Percentiles rank a stretch among this genome's conserved stretches.
phyloP scores from a whole-genome alignment of 2,329 filamentous ascomycete genomes.

The Alternaria dauci region DNA sequence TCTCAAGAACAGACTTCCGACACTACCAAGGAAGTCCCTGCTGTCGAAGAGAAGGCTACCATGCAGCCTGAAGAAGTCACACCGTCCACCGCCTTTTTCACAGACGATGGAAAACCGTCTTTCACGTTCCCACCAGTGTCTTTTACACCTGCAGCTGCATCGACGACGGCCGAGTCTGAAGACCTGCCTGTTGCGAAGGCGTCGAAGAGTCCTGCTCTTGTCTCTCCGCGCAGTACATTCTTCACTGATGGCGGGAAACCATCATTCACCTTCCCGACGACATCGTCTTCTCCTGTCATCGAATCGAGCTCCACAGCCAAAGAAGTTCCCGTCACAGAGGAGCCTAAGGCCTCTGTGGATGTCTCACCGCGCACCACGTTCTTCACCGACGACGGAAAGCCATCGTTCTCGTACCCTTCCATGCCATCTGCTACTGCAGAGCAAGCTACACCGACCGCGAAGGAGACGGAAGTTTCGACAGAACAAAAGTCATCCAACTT shows the following conservation, averaged over 20 bases:
- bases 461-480: neutral
- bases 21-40: neutral
- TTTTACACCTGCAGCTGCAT: neutral
- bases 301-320: neutral
- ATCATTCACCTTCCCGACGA: conserved; percentile 12
- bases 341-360: neutral
- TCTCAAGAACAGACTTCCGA: neutral
- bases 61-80: neutral
- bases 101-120: conserved; percentile 15
- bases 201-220: neutral
- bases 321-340: neutral
- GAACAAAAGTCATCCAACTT: neutral
- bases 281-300: neutral
- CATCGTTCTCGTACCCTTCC: conserved; percentile 14
- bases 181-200: neutral
- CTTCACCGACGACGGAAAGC: conserved; percentile 19
- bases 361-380: conserved; percentile 19
- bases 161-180: neutral
- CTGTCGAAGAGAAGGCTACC: neutral
- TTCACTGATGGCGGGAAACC: conserved; percentile 20
- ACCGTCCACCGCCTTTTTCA: conserved; percentile 8
- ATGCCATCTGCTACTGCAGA: neutral
- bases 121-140: conserved; percentile 3
- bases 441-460: neutral
- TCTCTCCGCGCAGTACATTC: conserved; percentile 19